phyloP scores from a whole-genome alignment of 768 basidiomycete species.

The Leucocoprinus birnbaumii region DNA sequence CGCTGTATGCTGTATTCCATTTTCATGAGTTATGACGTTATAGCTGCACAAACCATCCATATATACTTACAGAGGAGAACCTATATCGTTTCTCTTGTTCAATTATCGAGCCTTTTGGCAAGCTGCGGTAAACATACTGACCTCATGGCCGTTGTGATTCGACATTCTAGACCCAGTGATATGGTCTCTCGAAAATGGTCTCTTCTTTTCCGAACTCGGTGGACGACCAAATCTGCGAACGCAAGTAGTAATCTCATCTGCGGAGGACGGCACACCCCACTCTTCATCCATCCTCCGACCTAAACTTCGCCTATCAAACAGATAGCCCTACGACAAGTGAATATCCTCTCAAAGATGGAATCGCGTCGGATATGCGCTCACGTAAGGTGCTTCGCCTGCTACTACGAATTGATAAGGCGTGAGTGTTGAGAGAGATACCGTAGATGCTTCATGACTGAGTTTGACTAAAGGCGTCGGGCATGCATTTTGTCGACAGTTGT shows the following conservation, averaged over 20 bases:
- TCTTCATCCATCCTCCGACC: conserved; percentile 59
- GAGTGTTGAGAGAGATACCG: conserved; percentile 72
- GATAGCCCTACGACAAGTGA: conserved; percentile 52
- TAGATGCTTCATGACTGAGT: conserved; percentile 63
- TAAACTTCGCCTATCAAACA: conserved; percentile 80
- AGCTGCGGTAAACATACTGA: conserved; percentile 25
- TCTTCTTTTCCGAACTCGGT: conserved; percentile 23
- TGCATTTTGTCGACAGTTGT: conserved; percentile 51
- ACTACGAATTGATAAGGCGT: conserved; percentile 85
- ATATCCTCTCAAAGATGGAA: background rate
- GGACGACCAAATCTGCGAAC: conserved; percentile 75
- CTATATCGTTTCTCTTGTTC: conserved; percentile 27
- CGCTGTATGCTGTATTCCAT: conserved; percentile 58
- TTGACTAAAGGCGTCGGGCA: conserved; percentile 76
- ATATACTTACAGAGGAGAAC: conserved; percentile 57
- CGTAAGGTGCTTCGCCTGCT: conserved; percentile 76
- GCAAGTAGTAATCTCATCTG: conserved; percentile 65
- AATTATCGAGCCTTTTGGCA: too few relatives aligned
- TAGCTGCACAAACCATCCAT: background rate
- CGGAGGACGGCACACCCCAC: conserved; percentile 56
- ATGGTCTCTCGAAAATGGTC: conserved; percentile 44
- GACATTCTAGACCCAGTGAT: conserved; percentile 79
- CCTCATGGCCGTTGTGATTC: conserved; percentile 70
- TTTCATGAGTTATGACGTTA: conserved; percentile 2
- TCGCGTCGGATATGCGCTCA: conserved; percentile 41